These are phyloP conservation scores for Tripterygium wilfordii DNA, from an alignment of 177 flowering plant species.

Conservation along the genomic window DNA sequence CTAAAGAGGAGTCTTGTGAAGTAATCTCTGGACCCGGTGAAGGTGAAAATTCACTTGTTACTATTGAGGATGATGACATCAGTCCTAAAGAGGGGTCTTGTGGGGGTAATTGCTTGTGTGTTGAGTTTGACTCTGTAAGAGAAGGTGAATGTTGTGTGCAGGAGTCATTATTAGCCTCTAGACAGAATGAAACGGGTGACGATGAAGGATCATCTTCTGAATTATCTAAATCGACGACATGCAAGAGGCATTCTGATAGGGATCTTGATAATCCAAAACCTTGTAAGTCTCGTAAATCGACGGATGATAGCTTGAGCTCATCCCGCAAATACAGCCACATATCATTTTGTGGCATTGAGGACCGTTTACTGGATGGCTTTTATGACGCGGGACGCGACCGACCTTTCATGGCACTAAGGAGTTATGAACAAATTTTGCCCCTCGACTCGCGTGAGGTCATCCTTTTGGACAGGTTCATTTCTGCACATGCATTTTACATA, in stretches of 20 bases:
- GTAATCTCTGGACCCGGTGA: constrained; percentile 24
- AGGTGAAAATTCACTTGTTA: constrained; percentile 12
- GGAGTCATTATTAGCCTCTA: constrained; percentile 18
- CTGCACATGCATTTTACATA: neutral
- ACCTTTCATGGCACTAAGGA: constrained; percentile 68
- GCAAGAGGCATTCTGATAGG: constrained; percentile 64
- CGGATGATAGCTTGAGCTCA: constrained; percentile 24
- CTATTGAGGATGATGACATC: constrained; percentile 19
- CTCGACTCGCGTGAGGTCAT: constrained; percentile 89
- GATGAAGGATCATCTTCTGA: constrained; percentile 36
- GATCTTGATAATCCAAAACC: constrained; percentile 84
- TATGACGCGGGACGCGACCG: constrained; percentile 97
- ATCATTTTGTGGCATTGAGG: constrained; percentile 71
- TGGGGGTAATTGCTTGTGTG: constrained; percentile 27
- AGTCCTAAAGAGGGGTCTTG: constrained; percentile 9
- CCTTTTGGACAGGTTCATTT: constrained; percentile 74
- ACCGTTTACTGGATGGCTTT: constrained; percentile 84
- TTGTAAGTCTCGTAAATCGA: constrained; percentile 60
- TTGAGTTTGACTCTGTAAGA: constrained; percentile 14
- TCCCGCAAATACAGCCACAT: constrained; percentile 56
- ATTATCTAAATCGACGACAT: constrained; percentile 19
- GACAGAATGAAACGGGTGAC: constrained; percentile 12
- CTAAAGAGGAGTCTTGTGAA: too few species aligned
- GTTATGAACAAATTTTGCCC: constrained; percentile 54
- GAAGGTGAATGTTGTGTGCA: constrained; percentile 20